Evolutionary conservation across 371 early-diverging fungal genomes (phyloP), one percentile per base, ranked within the genome.

Genomic region (Actinomucor elegans): DNA sequence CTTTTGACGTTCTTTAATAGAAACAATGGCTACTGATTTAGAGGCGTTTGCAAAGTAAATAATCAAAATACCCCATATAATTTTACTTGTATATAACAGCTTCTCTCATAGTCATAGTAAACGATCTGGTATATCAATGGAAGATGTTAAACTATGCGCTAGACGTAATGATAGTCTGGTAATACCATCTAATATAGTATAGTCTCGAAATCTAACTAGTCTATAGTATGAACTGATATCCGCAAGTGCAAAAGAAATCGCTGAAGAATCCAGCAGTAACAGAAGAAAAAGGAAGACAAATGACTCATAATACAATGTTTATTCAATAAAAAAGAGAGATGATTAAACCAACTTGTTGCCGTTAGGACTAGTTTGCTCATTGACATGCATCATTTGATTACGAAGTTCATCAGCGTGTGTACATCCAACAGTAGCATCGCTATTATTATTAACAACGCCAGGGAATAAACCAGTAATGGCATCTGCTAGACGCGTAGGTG

Each of bases 401-500:
- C 66, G 50, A 42, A 69, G 58, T 26, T 53, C 61, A 18, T 69
- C 69, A n/a, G 69, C 65, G 33, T 69, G 69, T 4, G 57, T 55
- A 53, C 69, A 69, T 9, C 56, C 53, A 18, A 29, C 47, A 4
- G 42, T 52, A 24, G 37, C 37, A 20, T 47, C 54, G n/a, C n/a
- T n/a, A 44, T 48, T 23, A 4, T 36, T 45, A 15, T 46, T 40
- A 5, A 31, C 60, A 6, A 68, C 54, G 20, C 69, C 69, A 27
- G 73, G 73, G 33, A 73, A 73, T 28, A 73, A 49, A 21, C 63
- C 55, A 2, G 63, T 67, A 3, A 73, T 61, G 2, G 63, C 70
- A 21, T 65, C 70, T n/a, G 65, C 64, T 12, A 73, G 47, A 26
- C 66, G 61, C 17, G 67, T 48, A n/a, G 36, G 28, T 11, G 23